Percentiles rank a stretch among this genome's conserved stretches.
Conservation (phyloP, 164 flowering plant species). For the Annona squamosa region DNA sequence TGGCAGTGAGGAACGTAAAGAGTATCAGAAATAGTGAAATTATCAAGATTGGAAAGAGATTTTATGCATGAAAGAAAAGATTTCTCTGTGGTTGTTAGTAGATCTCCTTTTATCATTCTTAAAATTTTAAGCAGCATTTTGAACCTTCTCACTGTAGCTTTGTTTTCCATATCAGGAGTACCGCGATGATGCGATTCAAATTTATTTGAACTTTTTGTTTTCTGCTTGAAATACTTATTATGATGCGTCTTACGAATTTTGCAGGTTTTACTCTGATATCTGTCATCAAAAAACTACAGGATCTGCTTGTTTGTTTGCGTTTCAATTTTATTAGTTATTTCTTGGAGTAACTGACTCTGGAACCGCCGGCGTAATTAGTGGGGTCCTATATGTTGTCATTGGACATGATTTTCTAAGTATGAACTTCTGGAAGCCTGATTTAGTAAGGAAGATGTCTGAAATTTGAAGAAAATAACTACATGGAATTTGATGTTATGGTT, state of each 20-base stretch:
- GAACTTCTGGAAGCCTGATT: neutral
- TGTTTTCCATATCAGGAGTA: neutral
- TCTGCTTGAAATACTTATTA: neutral
- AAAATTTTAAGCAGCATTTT: neutral
- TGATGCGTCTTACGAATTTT: neutral
- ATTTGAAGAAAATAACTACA: neutral
- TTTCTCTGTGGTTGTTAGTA: neutral
- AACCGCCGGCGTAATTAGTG: neutral
- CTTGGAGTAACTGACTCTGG: constrained; percentile 2
- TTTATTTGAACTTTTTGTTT: neutral
- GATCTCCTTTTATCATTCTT: neutral
- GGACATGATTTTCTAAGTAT: neutral
- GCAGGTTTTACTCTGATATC: neutral
- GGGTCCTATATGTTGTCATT: neutral
- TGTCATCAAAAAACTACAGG: constrained; percentile 4
- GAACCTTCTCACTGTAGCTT: neutral
- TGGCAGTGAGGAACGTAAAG: neutral
- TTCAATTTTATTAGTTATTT: neutral
- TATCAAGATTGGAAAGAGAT: neutral
- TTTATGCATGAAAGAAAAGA: neutral
- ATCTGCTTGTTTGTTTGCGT: neutral
- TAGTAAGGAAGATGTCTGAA: neutral
- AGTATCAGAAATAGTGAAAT: neutral
- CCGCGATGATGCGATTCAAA: neutral
- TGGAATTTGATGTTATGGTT: neutral